phyloP scores from a whole-genome alignment of 2,329 filamentous ascomycete genomes.

The Fonsecaea pugnacius region DNA sequence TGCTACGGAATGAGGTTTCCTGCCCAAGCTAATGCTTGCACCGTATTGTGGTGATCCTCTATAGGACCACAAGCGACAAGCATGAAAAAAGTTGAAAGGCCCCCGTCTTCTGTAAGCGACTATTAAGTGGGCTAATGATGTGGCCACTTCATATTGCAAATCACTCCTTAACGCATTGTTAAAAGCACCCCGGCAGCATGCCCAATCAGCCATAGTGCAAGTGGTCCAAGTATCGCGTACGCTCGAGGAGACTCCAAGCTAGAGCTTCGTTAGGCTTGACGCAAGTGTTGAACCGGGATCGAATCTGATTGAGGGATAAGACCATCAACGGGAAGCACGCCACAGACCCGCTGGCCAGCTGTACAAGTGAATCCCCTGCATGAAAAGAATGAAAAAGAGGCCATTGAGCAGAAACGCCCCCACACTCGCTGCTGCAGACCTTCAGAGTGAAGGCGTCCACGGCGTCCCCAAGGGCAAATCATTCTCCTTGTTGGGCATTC shows the following conservation, averaged over 20 bases:
- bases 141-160: background rate
- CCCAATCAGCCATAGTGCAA: slow-evolving; percentile 4
- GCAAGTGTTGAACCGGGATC: slow-evolving; percentile 13
- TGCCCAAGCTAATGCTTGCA: slow-evolving; percentile 22
- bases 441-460: background rate
- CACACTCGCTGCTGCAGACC: slow-evolving; percentile 6
- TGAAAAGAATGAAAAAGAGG: slow-evolving; percentile 17
- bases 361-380: slow-evolving; percentile 26
- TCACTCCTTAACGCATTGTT: background rate
- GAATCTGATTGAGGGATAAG: slow-evolving; percentile 19
- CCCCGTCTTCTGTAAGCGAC: background rate
- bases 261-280: slow-evolving; percentile 19
- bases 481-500: slow-evolving; percentile 13
- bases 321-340: slow-evolving; percentile 12
- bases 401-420: slow-evolving; percentile 10
- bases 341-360: slow-evolving; percentile 18
- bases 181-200: background rate
- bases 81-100: background rate
- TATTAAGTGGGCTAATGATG: background rate
- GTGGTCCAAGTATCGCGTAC: slow-evolving; percentile 4
- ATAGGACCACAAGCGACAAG: slow-evolving; percentile 1
- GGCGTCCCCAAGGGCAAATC: slow-evolving; percentile 5
- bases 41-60: background rate
- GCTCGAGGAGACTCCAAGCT: slow-evolving; percentile 4
- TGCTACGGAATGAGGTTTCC: slow-evolving; percentile 28